Base-by-base conservation (phyloP, 176 grass and related monocot species). In the Musa schizocarpa region DNA sequence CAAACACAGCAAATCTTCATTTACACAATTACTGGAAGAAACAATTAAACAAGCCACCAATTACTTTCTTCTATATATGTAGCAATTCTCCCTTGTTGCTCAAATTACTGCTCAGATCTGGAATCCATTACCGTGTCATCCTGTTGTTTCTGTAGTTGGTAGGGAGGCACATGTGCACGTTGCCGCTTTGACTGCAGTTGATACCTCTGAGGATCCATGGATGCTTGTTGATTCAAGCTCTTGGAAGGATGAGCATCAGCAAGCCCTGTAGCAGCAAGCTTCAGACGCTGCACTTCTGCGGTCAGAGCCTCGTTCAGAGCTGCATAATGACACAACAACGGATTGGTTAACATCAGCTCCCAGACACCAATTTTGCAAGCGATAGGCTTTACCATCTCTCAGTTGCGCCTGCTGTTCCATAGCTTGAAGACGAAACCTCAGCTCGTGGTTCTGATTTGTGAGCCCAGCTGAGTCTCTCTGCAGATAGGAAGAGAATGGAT, bases 331-430 rank as follows among this genome's bases (percentile, higher is more conserved):
- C 9, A 43, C 65, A 78, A 65, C 50, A 34, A 13, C 10, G 52
- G 29, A 20, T 24, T 20, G 21, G 12, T 50, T 11, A 20, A 48
- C 48, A 5, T n/a, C 8, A 9, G 6, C 11, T 48, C 34, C 25
- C 61, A 63, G 26, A 29, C 13, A 13, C 9, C 23, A 67, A 12
- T 10, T 67, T 34, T 13, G 24, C 11, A 7, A 21, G 68, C 50
- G 68, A 70, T 70, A 19, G 16, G 7, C 52, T 34, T 91, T 85
- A 98, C 94, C 94, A 50, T 98, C 94, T 23, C 94, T 86, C 65
- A 98, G 81, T 76, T 98, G 94, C 58, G 84, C 90, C 84, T 98
- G 88, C 77, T 93, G 94, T 81, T 93, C 88, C 94, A 98, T 98
- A 54, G 94, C 86, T 81, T 98, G 90, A 48, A 98, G 86, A 64